Base-by-base conservation (phyloP, 805 yeast species). In the Clavispora fructus region DNA sequence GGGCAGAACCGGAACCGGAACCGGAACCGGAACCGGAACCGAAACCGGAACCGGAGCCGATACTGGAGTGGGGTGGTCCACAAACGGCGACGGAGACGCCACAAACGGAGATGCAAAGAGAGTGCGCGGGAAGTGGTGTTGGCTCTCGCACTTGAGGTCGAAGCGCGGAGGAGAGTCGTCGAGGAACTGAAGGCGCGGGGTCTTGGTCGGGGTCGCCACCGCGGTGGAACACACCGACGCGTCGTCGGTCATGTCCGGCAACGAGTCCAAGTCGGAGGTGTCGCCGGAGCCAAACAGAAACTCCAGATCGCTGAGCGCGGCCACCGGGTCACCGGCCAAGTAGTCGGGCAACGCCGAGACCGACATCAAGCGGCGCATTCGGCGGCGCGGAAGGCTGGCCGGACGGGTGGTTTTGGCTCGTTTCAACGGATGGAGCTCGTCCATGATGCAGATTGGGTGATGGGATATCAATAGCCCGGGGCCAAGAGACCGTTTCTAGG, bases 181-280 rank as follows among this genome's bases (percentile, higher is more conserved):
- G 11, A 23, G 39, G 25, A 39, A 51, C 10, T 31, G 42, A n/a
- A 42, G 44, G 46, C 14, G 10, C 40, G 33, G 14, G 6, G 48
- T 29, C 19, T 50, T 54, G 3, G 51, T 50, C 11, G 57, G 57
- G 8, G 57, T 54, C n/a, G 41, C 39, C 35, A 48, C 52, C 16
- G 48, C 40, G 17, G 49, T 42, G 19, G 25, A 42, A 12, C 47
- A 39, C 4, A 46, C 26, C n/a, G 57, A 51, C 29, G 56, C 60
- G 39, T 65, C 67, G 44, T 63, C 69, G 3, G 66, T 57, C 39
- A 64, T 58, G 51, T 68, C 74, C 1, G 72, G 71, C 45, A 69
- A 60, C 2, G 70, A 64, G 41, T 69, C 74, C 32, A 61, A 56
- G 44, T 69, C 74, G 6, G 68, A 62, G 28, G 39, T 43, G 35